Percentiles rank a stretch among this genome's conserved stretches.
Evolutionary conservation across 805 yeast species (phyloP).

Genomic region (Pichia phayaonensis): DNA sequence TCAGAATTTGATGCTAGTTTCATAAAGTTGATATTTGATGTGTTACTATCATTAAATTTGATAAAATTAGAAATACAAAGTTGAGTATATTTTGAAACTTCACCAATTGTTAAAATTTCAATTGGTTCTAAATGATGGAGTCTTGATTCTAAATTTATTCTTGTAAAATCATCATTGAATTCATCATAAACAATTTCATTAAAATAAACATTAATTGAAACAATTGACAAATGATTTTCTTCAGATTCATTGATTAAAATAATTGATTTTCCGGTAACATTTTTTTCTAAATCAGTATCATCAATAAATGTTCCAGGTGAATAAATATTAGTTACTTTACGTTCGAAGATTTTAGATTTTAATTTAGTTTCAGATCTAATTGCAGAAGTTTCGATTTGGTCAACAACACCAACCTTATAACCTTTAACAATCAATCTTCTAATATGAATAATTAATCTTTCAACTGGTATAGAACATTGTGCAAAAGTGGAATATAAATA

Average conservation of each 20-base stretch:
- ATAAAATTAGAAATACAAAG: slow-evolving; percentile 18
- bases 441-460: slow-evolving; percentile 64
- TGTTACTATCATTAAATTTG: slow-evolving; percentile 3
- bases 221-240: slow-evolving; percentile 32
- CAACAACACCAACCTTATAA: slow-evolving; percentile 77
- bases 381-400: slow-evolving; percentile 76
- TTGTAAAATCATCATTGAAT: slow-evolving; percentile 51
- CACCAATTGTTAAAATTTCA: slow-evolving; percentile 52
- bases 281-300: slow-evolving; percentile 26
- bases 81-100: slow-evolving; percentile 29
- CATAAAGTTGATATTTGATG: background rate
- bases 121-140: slow-evolving; percentile 67
- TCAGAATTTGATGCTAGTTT: background rate
- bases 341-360: slow-evolving; percentile 48
- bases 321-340: slow-evolving; percentile 64
- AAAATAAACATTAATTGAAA: slow-evolving; percentile 62
- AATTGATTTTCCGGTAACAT: slow-evolving; percentile 34
- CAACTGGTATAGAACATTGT: slow-evolving; percentile 79
- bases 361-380: slow-evolving; percentile 51
- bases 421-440: slow-evolving; percentile 67
- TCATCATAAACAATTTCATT: slow-evolving; percentile 72
- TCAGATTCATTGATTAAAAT: slow-evolving; percentile 34
- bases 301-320: slow-evolving; percentile 82
- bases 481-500: slow-evolving; percentile 53
- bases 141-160: slow-evolving; percentile 68